Base-by-base conservation (phyloP, 2,329 filamentous ascomycete genomes). In the Mycosphaerella arachidis region DNA sequence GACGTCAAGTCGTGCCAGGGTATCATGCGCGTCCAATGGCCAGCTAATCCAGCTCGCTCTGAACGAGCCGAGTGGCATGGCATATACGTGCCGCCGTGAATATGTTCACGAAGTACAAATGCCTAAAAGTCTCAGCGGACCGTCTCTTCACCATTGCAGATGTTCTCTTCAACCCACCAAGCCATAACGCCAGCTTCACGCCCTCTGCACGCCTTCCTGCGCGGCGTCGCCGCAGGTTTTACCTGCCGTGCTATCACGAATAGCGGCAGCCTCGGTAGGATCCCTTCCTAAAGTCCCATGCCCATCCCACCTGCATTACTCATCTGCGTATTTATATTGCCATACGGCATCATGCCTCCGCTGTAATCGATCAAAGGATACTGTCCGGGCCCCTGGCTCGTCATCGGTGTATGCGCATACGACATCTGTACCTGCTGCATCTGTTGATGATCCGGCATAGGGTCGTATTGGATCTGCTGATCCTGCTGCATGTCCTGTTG, bases 391-490 rank as follows among this genome's bases (percentile, higher is more conserved):
- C 56, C 64, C 40, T 62, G 61, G 30, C 63, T 64, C 29, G 63
- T 61, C 67, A 68, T 65, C 63, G 67, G 65, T 12, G 56, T 56
- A 57, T 60, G 40, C 35, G 56, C 48, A 56, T 67, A 67, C 35
- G 61, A 58, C 58, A 66, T 63, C 16, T 63, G 58, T 27, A 60
- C 63, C 16, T 62, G 56, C 6, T 62, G 63, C 60, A 65, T 63
- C 33, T 68, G 65, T 16, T 63, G 61, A 24, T 66, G 65, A 24
- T 66, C 65, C 20, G 58, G 63, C 48, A 67, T 58, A 16, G 67
- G 65, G 50, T 71, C 70, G 57, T 71, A 71, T 24, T 67, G 66
- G 6, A 71, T 67, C 55, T 68, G 66, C 13, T 67, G 58, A 16
- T 70, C 67, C 35, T 61, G 60, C 30, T 50, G 46, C 18, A 50